phyloP scores from a whole-genome alignment of 208 protist species.

The Leishmania guyanensis region DNA sequence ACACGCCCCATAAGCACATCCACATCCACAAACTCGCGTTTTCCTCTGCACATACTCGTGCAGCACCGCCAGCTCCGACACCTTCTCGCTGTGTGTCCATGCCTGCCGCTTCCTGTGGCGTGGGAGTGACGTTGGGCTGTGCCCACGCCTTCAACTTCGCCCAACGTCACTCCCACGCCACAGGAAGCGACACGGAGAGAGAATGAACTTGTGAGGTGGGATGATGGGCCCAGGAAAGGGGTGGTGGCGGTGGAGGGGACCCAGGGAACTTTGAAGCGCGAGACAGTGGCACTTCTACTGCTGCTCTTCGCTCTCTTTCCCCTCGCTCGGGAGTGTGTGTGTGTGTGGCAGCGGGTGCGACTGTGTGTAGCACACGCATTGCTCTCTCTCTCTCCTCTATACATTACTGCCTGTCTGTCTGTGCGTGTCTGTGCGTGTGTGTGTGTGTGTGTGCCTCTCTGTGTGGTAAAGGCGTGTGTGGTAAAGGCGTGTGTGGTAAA shows the following conservation, averaged over 20 bases:
- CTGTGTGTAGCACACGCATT: constrained; percentile 3
- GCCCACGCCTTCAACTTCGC: no score
- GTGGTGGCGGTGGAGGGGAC: neutral
- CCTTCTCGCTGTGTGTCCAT: neutral
- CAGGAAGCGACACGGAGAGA: neutral
- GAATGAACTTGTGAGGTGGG: neutral
- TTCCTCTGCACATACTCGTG: neutral
- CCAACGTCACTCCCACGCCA: no score
- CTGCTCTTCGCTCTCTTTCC: neutral
- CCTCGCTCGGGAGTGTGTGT: neutral
- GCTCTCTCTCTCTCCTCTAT: neutral
- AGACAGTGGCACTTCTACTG: neutral
- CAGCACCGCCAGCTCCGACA: neutral
- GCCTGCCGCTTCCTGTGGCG: neutral
- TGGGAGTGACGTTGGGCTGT: neutral
- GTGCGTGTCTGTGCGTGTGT: neutral
- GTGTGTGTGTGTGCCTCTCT: neutral
- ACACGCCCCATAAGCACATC: neutral
- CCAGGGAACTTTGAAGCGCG: neutral
- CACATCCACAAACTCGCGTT: neutral
- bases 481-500: neutral
- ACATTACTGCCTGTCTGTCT: neutral
- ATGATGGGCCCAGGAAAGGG: neutral
- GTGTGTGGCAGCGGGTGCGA: neutral
- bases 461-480: neutral